Conservation (phyloP, 305 asterid genomes). For the Galium porrigens region DNA sequence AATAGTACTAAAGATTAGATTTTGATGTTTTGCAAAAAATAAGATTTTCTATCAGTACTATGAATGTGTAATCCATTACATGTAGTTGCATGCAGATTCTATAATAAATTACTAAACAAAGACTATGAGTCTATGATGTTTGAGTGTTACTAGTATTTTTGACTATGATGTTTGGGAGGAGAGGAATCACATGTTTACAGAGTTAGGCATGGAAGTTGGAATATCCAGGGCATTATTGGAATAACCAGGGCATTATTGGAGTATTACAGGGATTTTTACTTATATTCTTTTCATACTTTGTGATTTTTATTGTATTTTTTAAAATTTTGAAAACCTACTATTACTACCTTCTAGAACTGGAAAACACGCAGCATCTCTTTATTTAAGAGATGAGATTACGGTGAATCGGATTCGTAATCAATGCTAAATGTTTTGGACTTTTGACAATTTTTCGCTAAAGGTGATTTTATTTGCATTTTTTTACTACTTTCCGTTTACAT, state of each 20-base stretch:
- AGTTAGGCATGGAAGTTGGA: not conserved
- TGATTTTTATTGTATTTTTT: not conserved
- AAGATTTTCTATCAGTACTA: not conserved
- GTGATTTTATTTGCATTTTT: too few species aligned
- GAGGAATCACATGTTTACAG: slow-evolving; percentile 1
- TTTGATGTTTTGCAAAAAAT: not conserved
- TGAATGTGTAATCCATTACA: not conserved
- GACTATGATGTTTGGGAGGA: not conserved
- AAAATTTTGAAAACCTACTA: not conserved
- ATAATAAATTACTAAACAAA: not conserved
- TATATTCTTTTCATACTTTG: not conserved
- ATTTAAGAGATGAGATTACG: too few species aligned
- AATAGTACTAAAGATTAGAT: too few species aligned
- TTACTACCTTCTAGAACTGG: too few species aligned
- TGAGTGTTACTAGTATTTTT: not conserved
- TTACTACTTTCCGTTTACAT: too few species aligned
- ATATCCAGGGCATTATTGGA: not conserved
- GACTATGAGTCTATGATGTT: not conserved
- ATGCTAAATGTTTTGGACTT: too few species aligned
- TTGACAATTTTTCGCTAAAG: too few species aligned
- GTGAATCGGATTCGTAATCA: too few species aligned
- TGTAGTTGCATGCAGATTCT: not conserved
- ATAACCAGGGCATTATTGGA: not conserved
- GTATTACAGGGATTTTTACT: not conserved
- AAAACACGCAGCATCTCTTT: too few species aligned